Conservation (phyloP, 2,329 filamentous ascomycete genomes). For the Apiospora phragmitis region DNA sequence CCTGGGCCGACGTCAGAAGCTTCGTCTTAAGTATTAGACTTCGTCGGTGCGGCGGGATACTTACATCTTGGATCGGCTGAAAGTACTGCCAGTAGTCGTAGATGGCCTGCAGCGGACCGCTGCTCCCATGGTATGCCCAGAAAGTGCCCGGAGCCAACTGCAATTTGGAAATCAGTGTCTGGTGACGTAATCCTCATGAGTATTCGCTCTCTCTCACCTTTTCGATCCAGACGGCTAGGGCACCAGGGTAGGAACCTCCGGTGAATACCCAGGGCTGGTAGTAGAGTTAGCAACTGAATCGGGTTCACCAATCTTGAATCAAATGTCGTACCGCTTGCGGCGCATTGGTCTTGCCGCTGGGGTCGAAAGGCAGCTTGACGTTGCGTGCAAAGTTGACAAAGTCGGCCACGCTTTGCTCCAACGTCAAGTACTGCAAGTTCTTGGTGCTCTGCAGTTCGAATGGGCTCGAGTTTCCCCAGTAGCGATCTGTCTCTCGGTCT, state of each 20-base stretch:
- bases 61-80: constrained; percentile 48
- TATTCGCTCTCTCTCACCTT: constrained; percentile 24
- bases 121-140: constrained; percentile 60
- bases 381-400: constrained; percentile 55
- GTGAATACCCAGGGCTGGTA: constrained; percentile 53
- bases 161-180: neutral
- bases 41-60: neutral
- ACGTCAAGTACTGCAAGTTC: constrained; percentile 54
- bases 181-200: neutral
- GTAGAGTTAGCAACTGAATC: neutral
- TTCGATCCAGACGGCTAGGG: constrained; percentile 56
- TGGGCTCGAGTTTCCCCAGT: constrained; percentile 58
- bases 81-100: constrained; percentile 62
- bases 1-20: constrained; percentile 23
- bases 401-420: constrained; percentile 55
- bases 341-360: constrained; percentile 46
- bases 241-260: constrained; percentile 58
- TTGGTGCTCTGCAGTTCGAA: constrained; percentile 50
- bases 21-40: neutral
- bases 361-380: constrained; percentile 54
- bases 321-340: constrained; percentile 39
- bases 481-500: constrained; percentile 44
- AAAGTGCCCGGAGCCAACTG: constrained; percentile 51
- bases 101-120: constrained; percentile 55
- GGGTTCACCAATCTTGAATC: fast-evolving